A percentile compares a stretch with the other conserved stretches of the same genome.
phyloP scores from a whole-genome alignment of 2,329 filamentous ascomycete genomes.

The Apiospora pterosperma region DNA sequence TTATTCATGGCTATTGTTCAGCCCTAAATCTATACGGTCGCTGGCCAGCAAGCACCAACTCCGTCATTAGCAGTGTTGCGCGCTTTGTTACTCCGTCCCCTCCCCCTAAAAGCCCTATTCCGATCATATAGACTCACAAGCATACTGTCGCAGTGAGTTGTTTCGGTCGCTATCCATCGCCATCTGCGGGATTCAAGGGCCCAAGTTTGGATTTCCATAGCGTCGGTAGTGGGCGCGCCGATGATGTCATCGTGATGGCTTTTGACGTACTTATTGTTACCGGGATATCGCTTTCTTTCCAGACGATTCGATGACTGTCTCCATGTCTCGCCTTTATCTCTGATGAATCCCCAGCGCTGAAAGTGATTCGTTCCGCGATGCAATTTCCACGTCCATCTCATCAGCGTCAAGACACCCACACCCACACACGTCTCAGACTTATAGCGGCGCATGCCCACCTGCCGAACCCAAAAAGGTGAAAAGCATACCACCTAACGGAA shows the following conservation, averaged over 20 bases:
- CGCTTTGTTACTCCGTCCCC: no score
- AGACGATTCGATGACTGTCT: not conserved
- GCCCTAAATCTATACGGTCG: no score
- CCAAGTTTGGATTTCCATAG: not conserved
- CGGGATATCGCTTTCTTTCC: not conserved
- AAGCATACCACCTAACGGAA: not conserved
- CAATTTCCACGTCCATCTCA: accelerated
- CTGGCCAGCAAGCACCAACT: no score
- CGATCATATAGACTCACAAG: no score
- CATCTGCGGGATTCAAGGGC: no score
- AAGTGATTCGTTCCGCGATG: no score
- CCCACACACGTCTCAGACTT: not conserved
- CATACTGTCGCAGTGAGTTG: no score
- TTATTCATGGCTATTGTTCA: no score
- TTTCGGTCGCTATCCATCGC: no score
- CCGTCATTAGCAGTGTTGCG: no score
- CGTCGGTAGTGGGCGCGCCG: not conserved
- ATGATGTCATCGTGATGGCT: constrained; percentile 2
- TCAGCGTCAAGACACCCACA: not conserved
- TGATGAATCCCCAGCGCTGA: no score
- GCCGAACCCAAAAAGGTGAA: not conserved
- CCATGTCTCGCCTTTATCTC: not conserved
- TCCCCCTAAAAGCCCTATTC: no score
- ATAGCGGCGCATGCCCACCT: not conserved
- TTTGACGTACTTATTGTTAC: not conserved